Evolutionary conservation across 352 stramenopile species (phyloP).

Genomic region (Globisporangium okanoganense): DNA sequence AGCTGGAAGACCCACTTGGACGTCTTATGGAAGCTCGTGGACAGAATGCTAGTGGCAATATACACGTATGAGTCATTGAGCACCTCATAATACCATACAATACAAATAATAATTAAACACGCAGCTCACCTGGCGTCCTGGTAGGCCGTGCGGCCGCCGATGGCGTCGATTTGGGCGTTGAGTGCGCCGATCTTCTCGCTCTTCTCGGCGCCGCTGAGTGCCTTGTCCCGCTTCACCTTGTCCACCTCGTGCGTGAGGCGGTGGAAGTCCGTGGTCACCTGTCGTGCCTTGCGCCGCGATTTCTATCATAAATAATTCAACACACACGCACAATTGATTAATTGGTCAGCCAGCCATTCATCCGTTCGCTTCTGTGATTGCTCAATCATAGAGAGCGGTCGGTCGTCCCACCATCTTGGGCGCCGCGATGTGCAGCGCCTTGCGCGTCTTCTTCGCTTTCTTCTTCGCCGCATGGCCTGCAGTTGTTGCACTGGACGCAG

Average conservation of each 20-base stretch:
- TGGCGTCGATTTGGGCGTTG: conserved; percentile 69
- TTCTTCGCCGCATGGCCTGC: conserved; percentile 12
- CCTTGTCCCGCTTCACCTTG: conserved; percentile 40
- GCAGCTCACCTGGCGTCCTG: conserved; percentile 76
- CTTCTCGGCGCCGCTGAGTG: conserved; percentile 22
- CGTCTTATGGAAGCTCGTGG: conserved; percentile 92
- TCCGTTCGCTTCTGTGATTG: no score
- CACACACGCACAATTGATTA: not conserved
- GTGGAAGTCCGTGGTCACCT: conserved; percentile 79
- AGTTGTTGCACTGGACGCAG: not conserved
- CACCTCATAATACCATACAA: no score
- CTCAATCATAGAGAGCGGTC: not conserved
- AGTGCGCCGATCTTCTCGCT: conserved; percentile 43
- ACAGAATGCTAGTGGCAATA: conserved; percentile 73
- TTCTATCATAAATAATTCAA: conserved; percentile 23
- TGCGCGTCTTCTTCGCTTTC: conserved; percentile 53
- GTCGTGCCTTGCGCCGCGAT: conserved; percentile 62
- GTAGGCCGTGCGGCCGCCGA: conserved; percentile 91
- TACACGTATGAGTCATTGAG: no score
- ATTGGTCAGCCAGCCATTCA: not conserved
- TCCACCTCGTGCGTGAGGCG: conserved; percentile 71
- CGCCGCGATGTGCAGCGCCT: conserved; percentile 52
- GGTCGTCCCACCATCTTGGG: conserved; percentile 28
- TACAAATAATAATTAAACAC: not conserved
- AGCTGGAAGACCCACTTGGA: conserved; percentile 94